Conservation (phyloP, 495 filamentous ascomycete genomes). For the Daldinia caldariorum region DNA sequence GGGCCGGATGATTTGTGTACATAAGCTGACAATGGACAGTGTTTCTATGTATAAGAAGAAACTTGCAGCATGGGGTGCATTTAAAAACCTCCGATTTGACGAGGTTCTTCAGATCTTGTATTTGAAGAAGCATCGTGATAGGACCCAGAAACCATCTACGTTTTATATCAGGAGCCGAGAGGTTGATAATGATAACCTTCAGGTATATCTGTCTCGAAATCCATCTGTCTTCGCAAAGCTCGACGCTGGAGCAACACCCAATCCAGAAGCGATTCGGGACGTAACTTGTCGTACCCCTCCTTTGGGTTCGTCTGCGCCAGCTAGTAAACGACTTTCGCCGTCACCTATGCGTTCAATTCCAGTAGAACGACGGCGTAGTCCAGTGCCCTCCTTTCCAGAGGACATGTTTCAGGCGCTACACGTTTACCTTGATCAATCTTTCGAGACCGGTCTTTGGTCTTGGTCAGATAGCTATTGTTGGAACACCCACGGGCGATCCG, state of each 20-base stretch:
- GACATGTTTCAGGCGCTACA: slow-evolving; percentile 38
- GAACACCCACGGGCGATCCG: slow-evolving; percentile 39
- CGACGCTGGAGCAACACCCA: slow-evolving; percentile 40
- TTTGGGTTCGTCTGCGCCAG: slow-evolving; percentile 7
- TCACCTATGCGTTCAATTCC: slow-evolving; percentile 4
- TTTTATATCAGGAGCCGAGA: slow-evolving; percentile 46
- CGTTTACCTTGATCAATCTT: slow-evolving; percentile 37
- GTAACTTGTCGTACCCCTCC: slow-evolving; percentile 46
- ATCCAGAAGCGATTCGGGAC: slow-evolving; percentile 45
- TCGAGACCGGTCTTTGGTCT: slow-evolving; percentile 41
- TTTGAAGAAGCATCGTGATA: slow-evolving; percentile 44
- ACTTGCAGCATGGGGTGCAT: slow-evolving; percentile 46
- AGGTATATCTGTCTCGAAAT: slow-evolving; percentile 48
- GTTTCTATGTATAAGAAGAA: slow-evolving; percentile 50
- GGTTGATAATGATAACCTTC: slow-evolving; percentile 44
- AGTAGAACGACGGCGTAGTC: slow-evolving; percentile 22
- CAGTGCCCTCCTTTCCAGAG: slow-evolving; percentile 33
- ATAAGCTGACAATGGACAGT: slow-evolving; percentile 34
- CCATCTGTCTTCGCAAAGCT: slow-evolving; percentile 46
- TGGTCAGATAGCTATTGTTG: slow-evolving; percentile 42
- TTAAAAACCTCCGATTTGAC: slow-evolving; percentile 47
- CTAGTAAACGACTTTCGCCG: slow-evolving; percentile 3
- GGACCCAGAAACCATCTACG: slow-evolving; percentile 35
- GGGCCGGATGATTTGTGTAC: not conserved
- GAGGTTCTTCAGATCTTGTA: slow-evolving; percentile 49